Conservation (phyloP, 257 asterid genomes). For the Anisodus acutangulus region DNA sequence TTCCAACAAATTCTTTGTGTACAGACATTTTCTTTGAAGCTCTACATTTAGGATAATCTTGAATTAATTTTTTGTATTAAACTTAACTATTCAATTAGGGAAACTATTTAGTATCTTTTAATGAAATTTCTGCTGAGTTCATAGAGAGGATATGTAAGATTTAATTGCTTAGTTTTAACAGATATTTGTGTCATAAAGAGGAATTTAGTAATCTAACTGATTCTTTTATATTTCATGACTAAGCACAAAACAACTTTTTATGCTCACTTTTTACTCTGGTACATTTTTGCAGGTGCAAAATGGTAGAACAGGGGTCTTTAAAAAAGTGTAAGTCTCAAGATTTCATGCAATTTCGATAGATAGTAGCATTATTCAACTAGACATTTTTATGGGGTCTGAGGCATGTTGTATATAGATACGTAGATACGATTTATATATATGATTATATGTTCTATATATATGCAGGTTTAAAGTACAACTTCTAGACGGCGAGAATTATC, state of each 20-base stretch:
- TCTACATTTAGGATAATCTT: no score
- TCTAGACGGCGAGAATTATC: neutral
- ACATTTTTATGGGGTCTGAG: neutral
- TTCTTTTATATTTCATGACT: no score
- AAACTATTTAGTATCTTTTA: neutral
- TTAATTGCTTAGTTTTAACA: neutral
- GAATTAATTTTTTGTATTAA: neutral
- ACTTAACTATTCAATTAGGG: neutral
- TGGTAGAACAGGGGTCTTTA: neutral
- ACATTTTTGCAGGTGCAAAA: neutral
- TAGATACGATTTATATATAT: neutral
- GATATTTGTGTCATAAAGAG: neutral
- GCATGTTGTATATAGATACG: neutral
- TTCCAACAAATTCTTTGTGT: no score
- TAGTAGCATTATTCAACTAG: neutral
- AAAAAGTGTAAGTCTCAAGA: neutral
- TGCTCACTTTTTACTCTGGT: neutral
- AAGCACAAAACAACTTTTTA: no score
- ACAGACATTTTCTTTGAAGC: no score
- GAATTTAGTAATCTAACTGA: neutral
- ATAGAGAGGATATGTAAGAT: neutral
- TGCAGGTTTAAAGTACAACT: conserved; percentile 12
- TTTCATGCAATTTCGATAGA: neutral
- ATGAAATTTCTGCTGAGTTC: neutral
- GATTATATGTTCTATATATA: neutral